phyloP scores from a whole-genome alignment of 2,329 filamentous ascomycete species.

The Herpotrichia juniperi region DNA sequence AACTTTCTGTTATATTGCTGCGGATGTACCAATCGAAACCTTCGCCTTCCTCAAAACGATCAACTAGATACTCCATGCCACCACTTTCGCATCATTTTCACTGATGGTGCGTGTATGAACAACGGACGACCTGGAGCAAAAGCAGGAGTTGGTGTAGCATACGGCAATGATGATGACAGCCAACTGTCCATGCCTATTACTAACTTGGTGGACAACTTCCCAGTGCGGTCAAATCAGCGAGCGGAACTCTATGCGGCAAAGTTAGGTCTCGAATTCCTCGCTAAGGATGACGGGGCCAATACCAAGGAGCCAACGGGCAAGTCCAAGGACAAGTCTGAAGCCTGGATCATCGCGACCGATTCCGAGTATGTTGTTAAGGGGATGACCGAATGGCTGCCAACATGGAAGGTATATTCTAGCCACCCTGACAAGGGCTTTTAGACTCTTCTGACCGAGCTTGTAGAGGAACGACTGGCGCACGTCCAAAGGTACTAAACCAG shows the following conservation, averaged over 20 bases:
- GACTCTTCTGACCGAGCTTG: slow-evolving; percentile 7
- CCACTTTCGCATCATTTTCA: slow-evolving; percentile 11
- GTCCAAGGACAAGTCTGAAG: slow-evolving; percentile 1
- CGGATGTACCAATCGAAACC: too few species aligned
- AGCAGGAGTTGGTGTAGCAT: slow-evolving; percentile 15
- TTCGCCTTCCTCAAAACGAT: too few species aligned
- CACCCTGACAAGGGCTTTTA: slow-evolving; percentile 1
- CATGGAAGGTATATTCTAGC: slow-evolving; percentile 13
- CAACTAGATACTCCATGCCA: too few species aligned
- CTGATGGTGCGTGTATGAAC: slow-evolving; percentile 17
- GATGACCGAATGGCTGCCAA: slow-evolving; percentile 19
- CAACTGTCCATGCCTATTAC: slow-evolving; percentile 12
- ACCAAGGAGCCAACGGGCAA: slow-evolving; percentile 3
- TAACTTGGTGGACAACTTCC: slow-evolving; percentile 12
- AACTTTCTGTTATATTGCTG: too few species aligned
- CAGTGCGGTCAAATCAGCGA: slow-evolving; percentile 15
- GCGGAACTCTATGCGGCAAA: slow-evolving; percentile 19
- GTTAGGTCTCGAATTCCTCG: slow-evolving; percentile 9
- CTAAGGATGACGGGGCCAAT: slow-evolving; percentile 1
- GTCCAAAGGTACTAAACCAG: slow-evolving; percentile 2
- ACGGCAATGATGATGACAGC: slow-evolving; percentile 11
- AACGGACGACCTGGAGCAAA: slow-evolving; percentile 14
- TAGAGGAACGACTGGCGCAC: slow-evolving; percentile 9
- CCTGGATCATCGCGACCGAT: slow-evolving; percentile 15
- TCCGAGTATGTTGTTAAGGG: slow-evolving; percentile 20